Evolutionary conservation across 2,329 filamentous ascomycete genomes (phyloP), one percentile per base, ranked within the genome.

Genomic region (Akanthomyces lecanii): DNA sequence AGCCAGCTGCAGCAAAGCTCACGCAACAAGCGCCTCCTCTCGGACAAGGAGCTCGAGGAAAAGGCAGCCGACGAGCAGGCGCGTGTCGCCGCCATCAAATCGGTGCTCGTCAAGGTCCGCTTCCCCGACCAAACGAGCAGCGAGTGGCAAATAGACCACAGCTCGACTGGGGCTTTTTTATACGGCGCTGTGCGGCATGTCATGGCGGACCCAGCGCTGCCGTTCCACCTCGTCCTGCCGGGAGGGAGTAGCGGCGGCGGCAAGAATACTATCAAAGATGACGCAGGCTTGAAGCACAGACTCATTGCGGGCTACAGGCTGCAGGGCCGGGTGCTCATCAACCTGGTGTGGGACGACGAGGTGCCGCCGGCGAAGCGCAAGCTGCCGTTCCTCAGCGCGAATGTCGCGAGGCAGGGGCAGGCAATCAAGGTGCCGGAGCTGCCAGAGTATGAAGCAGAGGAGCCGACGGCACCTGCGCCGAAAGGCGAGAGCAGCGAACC

Each of bases 61-160:
- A 86, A 87, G 67, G 87, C 86, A 40, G 80, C 84, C 5, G 87
- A 85, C 25, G 86, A 88, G 59, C 83, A 85, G 53, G 86, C 87
- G 36, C 88, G 82, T 66, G 78, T 92, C 1, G 83, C 87, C 5
- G 82, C 84, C 5, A 82, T 93, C 65, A 85, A 84, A 57, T 84
- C 85, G 38, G 84, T 96, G 38, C 82, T 86, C 33, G 82, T 98
- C 66, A 92, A 90, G 67, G 84, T 97, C 55, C 89, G 93, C 30
- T 93, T 97, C 69, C 94, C 94, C 0, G 93, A 98, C 72, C 90
- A 93, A 68, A 90, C 87, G 63, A 87, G 88, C 60, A 85, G 92
- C 38, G 85, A 92, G 58, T 88, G 88, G 77, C 83, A 81, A n/a
- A 86, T 96, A 67, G 82, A 81, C 1, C 85, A 86, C 23, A 73